Base-by-base conservation (phyloP, 208 protist species). In the Crithidia bombi region DNA sequence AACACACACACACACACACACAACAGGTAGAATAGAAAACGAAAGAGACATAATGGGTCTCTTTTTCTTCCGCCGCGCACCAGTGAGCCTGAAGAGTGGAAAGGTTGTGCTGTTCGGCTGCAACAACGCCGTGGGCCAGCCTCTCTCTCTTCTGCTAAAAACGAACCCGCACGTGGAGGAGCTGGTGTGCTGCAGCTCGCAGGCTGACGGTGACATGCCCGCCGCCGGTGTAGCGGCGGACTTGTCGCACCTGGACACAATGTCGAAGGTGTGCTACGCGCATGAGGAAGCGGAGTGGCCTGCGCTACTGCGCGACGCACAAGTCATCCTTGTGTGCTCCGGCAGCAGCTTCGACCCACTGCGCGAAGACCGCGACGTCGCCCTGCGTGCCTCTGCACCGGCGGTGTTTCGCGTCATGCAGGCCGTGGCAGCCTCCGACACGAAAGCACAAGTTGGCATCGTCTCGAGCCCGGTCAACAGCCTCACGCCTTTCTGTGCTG, bases 381-480 rank as follows among this genome's bases (percentile, higher is more conserved):
- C 95, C 23, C 90, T 99, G 68, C 86, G 83, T 26, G 83, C 76
- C 11, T 90, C 91, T 64, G 93, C 92, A 1, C 74, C 82, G 17
- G 87, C 95, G 28, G 70, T 98, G 43, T 65, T 69, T 15, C 77
- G 73, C 33, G 73, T 97, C 2, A 90, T 96, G 75, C 73, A 91
- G 39, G 83, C 83, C 11, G 81, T 89, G 36, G 93, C 90, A 11
- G 75, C 85, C 50, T 59, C 49, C 6, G 89, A 89, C 51, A 92
- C 93, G 17, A 78, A 86, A 39, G 94, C 88, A n/a, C 39, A 82
- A 51, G 61, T 98, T 19, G 85, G 66, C 52, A 80, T 99, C 54
- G 91, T 97, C 57, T 92, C 94, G 12, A 96, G 95, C 81, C 96
- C 95, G 9, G 92, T 98, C 26, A 98, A 98, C 84, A 87, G 91